These are phyloP conservation scores for Kodamaea neixiangensis DNA, from an alignment of 805 yeast genomes.

Conservation along the genomic window DNA sequence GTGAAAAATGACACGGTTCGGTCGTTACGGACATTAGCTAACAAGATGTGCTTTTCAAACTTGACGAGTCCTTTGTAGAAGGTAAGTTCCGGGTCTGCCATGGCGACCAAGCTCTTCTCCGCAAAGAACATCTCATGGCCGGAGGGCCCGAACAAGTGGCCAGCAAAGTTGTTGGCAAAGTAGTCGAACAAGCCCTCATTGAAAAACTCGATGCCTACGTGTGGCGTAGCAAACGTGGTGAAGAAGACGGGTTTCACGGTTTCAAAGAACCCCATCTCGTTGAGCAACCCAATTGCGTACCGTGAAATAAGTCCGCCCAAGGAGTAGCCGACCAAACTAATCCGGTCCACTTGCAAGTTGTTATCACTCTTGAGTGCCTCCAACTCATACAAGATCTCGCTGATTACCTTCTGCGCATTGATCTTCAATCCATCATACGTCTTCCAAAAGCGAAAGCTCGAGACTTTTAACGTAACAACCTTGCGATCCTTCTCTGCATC, in stretches of 20 bases:
- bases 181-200: slow-evolving; percentile 32
- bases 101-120: slow-evolving; percentile 46
- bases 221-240: slow-evolving; percentile 47
- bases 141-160: slow-evolving; percentile 36
- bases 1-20: slow-evolving; percentile 88
- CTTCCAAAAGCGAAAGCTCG: slow-evolving; percentile 45
- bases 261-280: slow-evolving; percentile 37
- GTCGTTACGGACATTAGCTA: slow-evolving; percentile 81
- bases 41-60: slow-evolving; percentile 58
- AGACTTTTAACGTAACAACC: slow-evolving; percentile 38
- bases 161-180: slow-evolving; percentile 35
- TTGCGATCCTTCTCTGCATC: slow-evolving; percentile 23
- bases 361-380: slow-evolving; percentile 36
- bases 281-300: slow-evolving; percentile 38
- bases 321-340: slow-evolving; percentile 44
- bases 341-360: slow-evolving; percentile 31
- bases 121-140: slow-evolving; percentile 38
- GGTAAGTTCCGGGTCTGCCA: slow-evolving; percentile 53
- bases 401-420: slow-evolving; percentile 36
- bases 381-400: slow-evolving; percentile 42
- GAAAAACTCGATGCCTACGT: slow-evolving; percentile 43
- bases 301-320: slow-evolving; percentile 45
- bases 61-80: slow-evolving; percentile 55
- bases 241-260: slow-evolving; percentile 39
- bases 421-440: slow-evolving; percentile 44